These are phyloP conservation scores for Aphanomyces invadans DNA, from an alignment of 352 stramenopile species.

Conservation along the genomic window DNA sequence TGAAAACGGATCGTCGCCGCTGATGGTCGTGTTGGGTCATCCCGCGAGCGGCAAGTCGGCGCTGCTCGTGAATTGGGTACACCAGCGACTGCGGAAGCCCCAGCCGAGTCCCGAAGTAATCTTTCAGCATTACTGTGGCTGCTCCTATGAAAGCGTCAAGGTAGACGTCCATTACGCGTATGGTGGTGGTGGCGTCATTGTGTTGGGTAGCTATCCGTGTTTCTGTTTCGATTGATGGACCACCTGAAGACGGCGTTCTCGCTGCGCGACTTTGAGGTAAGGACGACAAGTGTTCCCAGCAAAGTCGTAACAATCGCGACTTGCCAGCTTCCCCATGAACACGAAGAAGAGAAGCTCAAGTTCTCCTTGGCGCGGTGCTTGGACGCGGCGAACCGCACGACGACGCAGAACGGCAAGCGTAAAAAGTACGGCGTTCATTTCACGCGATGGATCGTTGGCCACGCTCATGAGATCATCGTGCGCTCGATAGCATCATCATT, in stretches of 20 bases:
- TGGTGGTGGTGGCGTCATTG: no score
- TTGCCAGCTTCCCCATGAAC: constrained; percentile 42
- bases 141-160: constrained; percentile 79
- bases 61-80: constrained; percentile 66
- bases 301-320: no score
- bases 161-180: not conserved
- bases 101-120: constrained; percentile 49
- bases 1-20: constrained; percentile 34
- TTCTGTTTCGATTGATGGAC: constrained; percentile 76
- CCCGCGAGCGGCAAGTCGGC: constrained; percentile 67
- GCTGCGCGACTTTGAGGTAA: constrained; percentile 63
- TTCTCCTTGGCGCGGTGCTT: constrained; percentile 74
- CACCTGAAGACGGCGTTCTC: constrained; percentile 62
- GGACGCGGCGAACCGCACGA: constrained; percentile 42
- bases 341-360: constrained; percentile 82
- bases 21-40: constrained; percentile 55
- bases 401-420: constrained; percentile 33
- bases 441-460: no score
- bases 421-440: constrained; percentile 29
- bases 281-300: not conserved
- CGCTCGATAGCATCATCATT: constrained; percentile 51
- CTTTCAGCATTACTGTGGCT: constrained; percentile 73
- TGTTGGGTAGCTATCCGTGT: constrained; percentile 55
- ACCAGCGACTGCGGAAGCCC: constrained; percentile 33
- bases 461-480: not conserved